These are phyloP conservation scores for Saccharum spontaneum DNA, from an alignment of 176 grass and related monocot species.

Conservation along the genomic window DNA sequence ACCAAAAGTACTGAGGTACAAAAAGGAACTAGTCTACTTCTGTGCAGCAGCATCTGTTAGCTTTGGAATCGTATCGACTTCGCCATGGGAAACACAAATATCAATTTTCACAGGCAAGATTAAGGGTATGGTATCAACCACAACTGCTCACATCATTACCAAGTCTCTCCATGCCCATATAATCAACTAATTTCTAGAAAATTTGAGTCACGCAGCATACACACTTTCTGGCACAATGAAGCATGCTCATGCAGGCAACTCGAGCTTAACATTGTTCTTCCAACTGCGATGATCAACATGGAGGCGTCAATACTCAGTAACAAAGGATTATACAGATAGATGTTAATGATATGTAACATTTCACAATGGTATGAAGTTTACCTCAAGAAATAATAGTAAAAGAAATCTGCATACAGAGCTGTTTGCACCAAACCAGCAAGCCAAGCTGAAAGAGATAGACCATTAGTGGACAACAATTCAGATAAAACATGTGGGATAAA, in stretches of 20 bases:
- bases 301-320: constrained; percentile 2
- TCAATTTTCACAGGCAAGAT: constrained; percentile 19
- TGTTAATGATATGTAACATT: neutral
- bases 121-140: constrained; percentile 9
- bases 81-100: constrained; percentile 31
- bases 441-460: constrained; percentile 64
- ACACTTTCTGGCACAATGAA: neutral
- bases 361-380: constrained; percentile 26
- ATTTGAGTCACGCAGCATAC: constrained; percentile 7
- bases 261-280: constrained; percentile 95
- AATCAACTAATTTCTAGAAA: constrained; percentile 31
- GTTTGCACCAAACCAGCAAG: constrained; percentile 93
- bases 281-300: constrained; percentile 54
- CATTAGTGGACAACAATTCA: neutral
- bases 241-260: constrained; percentile 75
- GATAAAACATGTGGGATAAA: neutral
- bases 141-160: constrained; percentile 30
- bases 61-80: constrained; percentile 32
- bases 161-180: constrained; percentile 32
- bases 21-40: constrained; percentile 43
- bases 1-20: neutral
- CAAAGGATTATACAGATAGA: neutral
- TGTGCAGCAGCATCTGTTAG: constrained; percentile 46
- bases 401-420: constrained; percentile 91
- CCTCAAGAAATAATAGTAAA: constrained; percentile 97